A percentile compares a stretch with the other conserved stretches of the same genome.
phyloP scores from a whole-genome alignment of 371 early-diverging fungal genomes.

The Mortierella sp. region DNA sequence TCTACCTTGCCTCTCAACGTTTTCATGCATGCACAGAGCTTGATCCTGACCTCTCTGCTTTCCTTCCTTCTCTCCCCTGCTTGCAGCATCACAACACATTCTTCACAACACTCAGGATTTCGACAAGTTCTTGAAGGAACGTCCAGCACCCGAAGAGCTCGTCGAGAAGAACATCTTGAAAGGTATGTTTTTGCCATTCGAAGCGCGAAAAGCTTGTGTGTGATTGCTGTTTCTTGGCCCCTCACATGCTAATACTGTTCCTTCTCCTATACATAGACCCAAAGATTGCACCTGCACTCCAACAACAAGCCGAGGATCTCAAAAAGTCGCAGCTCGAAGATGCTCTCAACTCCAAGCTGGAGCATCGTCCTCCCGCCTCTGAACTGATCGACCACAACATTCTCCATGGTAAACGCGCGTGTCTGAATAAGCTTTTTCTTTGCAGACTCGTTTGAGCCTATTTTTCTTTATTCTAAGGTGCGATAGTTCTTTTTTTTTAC shows the following conservation, averaged over 20 bases:
- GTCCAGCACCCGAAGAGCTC: conserved; percentile 78
- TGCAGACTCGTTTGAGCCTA: background rate
- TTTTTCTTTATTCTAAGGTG: background rate
- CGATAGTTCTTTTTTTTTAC: background rate
- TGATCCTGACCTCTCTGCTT: background rate
- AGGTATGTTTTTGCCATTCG: conserved; percentile 50
- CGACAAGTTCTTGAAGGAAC: conserved; percentile 68
- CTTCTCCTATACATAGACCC: conserved; percentile 26
- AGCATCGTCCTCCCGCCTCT: conserved; percentile 77
- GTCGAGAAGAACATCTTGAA: conserved; percentile 79
- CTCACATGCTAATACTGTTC: too few relatives aligned
- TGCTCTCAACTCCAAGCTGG: conserved; percentile 77
- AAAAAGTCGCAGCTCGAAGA: conserved; percentile 76
- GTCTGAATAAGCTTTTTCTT: background rate
- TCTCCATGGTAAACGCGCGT: conserved; percentile 60
- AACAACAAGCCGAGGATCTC: conserved; percentile 72
- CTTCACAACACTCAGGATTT: conserved; percentile 42
- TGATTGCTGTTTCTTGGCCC: background rate
- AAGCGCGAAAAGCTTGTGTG: background rate
- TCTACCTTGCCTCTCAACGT: background rate
- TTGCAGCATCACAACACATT: conserved; percentile 19
- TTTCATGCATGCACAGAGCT: background rate
- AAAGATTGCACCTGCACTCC: conserved; percentile 74
- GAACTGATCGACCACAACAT: conserved; percentile 82
- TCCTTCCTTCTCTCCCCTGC: too few relatives aligned